Base-by-base conservation (phyloP, 306 rosid species). In the peach (Prunus persica) region DNA sequence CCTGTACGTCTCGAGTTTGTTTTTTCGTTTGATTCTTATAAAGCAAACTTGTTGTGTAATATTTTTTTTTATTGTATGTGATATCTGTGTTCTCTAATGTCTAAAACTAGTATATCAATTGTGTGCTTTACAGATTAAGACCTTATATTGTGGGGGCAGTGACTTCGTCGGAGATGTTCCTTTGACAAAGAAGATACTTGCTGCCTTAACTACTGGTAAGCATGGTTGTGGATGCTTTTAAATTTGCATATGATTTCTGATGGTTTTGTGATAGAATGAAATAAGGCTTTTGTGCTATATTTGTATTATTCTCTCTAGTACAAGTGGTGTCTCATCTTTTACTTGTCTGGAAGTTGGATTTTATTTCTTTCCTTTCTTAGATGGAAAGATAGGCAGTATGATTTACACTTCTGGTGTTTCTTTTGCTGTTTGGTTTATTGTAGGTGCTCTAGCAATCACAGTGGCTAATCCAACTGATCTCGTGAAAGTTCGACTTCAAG, bases 401-500 rank as follows among this genome's bases (percentile, higher is more conserved):
- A 62, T 50, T 54, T 50, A 57, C 24, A 10, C 24, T 32, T 38
- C 2, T 46, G 24, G 15, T 22, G 30, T 57, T 58, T 19, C 43
- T 46, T 76, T 11, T 56, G 28, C 71, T 15, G 14, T 66, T 28
- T 24, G 50, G 1, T 43, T n/a, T 28, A 28, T 55, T 38, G 82
- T 75, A 95, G 98, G 98, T 79, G 98, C 97, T 69, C 61, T 95
- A 50, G 98, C 78, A 66, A 95, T 95, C 82, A 55, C 87, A 0
- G 65, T 95, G 28, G 98, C 98, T 67, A 95, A 95, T 89, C 98
- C 97, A 61, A 95, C 98, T 41, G 97, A 92, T 83, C 98, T 95
- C 72, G 97, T 92, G 65, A 95, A 95, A 79, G 97, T 95, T 71
- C 88, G 98, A 83, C 98, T 95, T 79, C 97, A 95, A 82, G 91